Percentiles rank a stretch among this genome's conserved stretches.
Conservation (phyloP, 1,284 basidiomycete genomes). For the Trichosporon faecale region DNA sequence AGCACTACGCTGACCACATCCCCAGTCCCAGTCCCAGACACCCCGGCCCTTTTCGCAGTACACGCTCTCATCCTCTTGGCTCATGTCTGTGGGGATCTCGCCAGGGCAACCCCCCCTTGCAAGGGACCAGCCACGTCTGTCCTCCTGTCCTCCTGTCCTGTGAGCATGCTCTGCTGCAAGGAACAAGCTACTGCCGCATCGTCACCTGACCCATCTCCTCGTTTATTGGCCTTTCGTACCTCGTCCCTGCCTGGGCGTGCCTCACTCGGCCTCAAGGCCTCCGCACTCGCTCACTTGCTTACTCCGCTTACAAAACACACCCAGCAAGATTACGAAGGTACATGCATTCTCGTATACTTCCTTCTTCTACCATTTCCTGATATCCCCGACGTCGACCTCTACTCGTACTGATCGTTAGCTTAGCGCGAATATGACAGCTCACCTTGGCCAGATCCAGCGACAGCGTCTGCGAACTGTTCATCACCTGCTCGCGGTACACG, state of each 20-base stretch:
- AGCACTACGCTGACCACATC: neutral
- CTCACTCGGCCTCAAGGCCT: neutral
- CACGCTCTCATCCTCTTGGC: neutral
- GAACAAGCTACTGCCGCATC: neutral
- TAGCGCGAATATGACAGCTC: constrained; percentile 47
- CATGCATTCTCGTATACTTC: neutral
- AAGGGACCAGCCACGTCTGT: neutral
- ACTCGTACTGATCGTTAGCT: neutral
- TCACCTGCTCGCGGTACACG: constrained; percentile 88
- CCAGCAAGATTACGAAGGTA: neutral
- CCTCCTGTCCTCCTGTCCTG: neutral
- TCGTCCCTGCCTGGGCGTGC: neutral
- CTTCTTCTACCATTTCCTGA: neutral
- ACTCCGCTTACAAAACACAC: neutral
- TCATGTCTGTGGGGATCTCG: neutral
- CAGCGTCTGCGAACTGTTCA: constrained; percentile 82
- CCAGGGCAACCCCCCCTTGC: too few relatives aligned
- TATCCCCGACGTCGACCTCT: neutral
- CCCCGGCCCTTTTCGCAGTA: neutral
- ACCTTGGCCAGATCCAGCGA: constrained; percentile 71
- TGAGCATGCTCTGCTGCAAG: too few relatives aligned
- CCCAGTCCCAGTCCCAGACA: too few relatives aligned
- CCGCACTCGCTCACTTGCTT: neutral
- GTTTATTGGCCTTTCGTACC: neutral
- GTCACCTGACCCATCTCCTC: neutral